Base-by-base conservation (phyloP, 2,329 filamentous ascomycete genomes). In the Aspergillus fumigatiaffinis region DNA sequence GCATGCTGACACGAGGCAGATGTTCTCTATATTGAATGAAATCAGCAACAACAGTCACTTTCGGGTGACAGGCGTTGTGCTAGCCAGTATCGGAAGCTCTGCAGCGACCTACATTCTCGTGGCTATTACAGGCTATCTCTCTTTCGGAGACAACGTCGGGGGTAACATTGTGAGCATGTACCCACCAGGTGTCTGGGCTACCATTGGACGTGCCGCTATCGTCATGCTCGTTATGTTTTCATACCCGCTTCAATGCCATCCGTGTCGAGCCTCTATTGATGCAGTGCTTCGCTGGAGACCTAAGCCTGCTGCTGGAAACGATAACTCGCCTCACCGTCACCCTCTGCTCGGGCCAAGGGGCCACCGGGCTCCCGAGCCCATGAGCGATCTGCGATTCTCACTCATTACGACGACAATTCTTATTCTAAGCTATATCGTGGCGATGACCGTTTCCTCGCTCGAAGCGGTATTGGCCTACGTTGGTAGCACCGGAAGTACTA, bases 11-110 rank as follows among this genome's bases (percentile, higher is more conserved):
- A 4, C 14, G 23, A 17, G 21, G 0, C 65, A 94, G 90, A 99
- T 99, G 94, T 99, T 99, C 73, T 96, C 93, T 10, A 96, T 99
- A 63, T 79, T 99, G 48, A 99, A 99, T 68, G 94, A 99, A 76
- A 91, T 99, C 64, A 83, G 85, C 57, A 87, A 96, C 71, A 91
- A 92, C 74, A 90, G 90, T 3, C 91, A 91, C 21, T 82, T 80
- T 67, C 88, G 88, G 60, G 88, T 93, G 7, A 88, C 91, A 0
- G 83, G 84, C 17, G 92, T 99, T 8, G 87, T 97, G 12, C 80
- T 83, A 23, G 83, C 88, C 3, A 96, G 92, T 66, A 96, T 96
- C 65, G 94, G 94, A 21, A 88, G 89, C 29, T 91, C 93, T n/a
- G 90, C 90, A 12, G 82, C 81, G 20, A 87, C 96, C 23, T 99